Conservation (phyloP, 208 protist genomes). For the Acanthamoeba sp. region DNA sequence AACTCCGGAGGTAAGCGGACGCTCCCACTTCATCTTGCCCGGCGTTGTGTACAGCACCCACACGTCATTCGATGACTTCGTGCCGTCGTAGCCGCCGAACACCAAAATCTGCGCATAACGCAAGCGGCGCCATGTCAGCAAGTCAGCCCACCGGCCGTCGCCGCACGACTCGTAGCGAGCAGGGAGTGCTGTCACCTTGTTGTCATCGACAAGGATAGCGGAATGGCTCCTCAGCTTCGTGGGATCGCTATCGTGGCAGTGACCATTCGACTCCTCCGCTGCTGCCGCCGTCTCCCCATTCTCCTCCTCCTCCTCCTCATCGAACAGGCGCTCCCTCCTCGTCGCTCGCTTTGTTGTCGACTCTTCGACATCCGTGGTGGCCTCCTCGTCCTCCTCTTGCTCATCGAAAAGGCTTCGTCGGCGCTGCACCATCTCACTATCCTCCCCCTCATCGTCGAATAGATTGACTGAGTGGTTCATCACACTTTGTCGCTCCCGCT, state of each 20-base stretch:
- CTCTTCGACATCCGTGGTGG: neutral
- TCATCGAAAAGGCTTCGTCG: conserved; percentile 48
- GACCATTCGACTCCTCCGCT: neutral
- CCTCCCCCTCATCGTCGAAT: conserved; percentile 8
- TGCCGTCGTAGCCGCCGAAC: conserved; percentile 46
- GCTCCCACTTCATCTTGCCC: conserved; percentile 73
- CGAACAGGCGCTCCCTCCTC: neutral
- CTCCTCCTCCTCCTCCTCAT: neutral
- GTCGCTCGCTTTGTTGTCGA: neutral
- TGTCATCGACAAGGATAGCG: neutral
- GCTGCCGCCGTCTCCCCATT: too few species aligned
- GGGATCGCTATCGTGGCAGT: neutral
- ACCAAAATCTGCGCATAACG: conserved; percentile 24
- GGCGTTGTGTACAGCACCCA: conserved; percentile 65
- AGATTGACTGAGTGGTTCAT: neutral
- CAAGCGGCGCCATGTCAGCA: neutral
- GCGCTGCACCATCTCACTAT: neutral
- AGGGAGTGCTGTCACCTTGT: too few species aligned
- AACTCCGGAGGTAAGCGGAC: conserved; percentile 33
- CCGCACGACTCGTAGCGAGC: too few species aligned
- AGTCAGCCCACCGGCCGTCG: too few species aligned
- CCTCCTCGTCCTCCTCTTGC: neutral
- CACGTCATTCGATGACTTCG: neutral
- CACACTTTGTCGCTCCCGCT: neutral
- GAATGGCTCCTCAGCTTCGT: neutral